Evolutionary conservation across 495 filamentous ascomycete genomes (phyloP).

Genomic region (Pseudoneurospora amorphoporcata): DNA sequence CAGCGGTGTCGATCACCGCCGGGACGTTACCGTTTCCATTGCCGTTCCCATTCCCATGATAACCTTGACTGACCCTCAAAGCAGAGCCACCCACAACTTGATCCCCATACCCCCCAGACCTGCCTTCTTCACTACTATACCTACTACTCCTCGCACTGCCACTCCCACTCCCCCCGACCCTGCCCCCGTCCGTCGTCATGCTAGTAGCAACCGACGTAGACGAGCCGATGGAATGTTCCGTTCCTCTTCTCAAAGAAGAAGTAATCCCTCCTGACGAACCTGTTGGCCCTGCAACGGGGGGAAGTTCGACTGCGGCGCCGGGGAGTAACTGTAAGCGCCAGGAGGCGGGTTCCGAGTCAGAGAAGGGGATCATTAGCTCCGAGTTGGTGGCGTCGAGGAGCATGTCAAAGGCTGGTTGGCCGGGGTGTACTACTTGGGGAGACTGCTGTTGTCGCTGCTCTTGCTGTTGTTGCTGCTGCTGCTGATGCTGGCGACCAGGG

Average conservation of each 20-base stretch:
- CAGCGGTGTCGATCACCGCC: neutral
- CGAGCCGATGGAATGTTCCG: neutral
- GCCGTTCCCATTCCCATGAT: neutral
- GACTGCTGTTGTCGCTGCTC: neutral
- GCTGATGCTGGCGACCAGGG: neutral
- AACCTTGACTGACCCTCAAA: too few species aligned
- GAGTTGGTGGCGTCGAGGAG: neutral
- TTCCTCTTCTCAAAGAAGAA: neutral
- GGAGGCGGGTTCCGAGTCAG: neutral
- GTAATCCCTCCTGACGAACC: neutral
- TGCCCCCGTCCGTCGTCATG: neutral
- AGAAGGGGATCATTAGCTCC: neutral
- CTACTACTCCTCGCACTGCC: neutral
- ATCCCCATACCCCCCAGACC: neutral
- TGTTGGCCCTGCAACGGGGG: neutral
- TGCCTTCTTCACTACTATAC: neutral
- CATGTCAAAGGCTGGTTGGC: neutral
- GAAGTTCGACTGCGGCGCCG: neutral
- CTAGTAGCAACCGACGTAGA: neutral
- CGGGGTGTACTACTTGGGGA: neutral
- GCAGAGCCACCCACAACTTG: neutral
- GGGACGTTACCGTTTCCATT: neutral
- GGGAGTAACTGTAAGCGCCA: neutral
- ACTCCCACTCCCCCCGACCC: neutral
- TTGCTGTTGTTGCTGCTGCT: slow-evolving; percentile 6